Conservation (phyloP, 768 basidiomycete species). For the Gyrodon lividus region DNA sequence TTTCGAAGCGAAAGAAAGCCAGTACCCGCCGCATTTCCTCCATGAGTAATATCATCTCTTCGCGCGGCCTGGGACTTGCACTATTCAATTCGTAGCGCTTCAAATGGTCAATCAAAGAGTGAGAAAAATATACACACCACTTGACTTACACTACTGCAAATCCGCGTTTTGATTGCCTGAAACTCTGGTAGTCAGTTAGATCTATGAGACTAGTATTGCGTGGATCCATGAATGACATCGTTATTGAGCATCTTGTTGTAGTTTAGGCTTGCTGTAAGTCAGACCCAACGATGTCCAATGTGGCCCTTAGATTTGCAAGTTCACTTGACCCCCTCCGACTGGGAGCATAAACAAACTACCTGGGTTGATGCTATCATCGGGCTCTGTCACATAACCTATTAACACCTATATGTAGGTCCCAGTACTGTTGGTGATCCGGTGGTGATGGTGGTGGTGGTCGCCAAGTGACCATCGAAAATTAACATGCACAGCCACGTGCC, state of each 20-base stretch:
- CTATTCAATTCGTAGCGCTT: slow-evolving; percentile 18
- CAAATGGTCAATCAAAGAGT: background rate
- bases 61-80: slow-evolving; percentile 16
- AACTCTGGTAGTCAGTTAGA: slow-evolving; percentile 1
- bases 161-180: background rate
- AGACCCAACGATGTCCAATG: too few relatives aligned
- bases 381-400: too few relatives aligned
- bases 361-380: too few relatives aligned
- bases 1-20: slow-evolving; percentile 6
- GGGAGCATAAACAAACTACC: too few relatives aligned
- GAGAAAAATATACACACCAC: background rate
- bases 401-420: too few relatives aligned
- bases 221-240: too few relatives aligned
- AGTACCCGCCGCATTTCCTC: slow-evolving; percentile 24
- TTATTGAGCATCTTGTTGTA: too few relatives aligned
- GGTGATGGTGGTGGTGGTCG: too few relatives aligned
- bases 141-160: background rate
- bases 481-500: slow-evolving; percentile 2
- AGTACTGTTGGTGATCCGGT: too few relatives aligned
- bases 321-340: too few relatives aligned
- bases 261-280: too few relatives aligned
- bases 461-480: background rate
- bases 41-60: slow-evolving; percentile 22
- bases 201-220: slow-evolving; percentile 10
- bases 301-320: too few relatives aligned